Percentiles rank a stretch among this genome's conserved stretches.
phyloP scores from a whole-genome alignment of 2,329 filamentous ascomycete genomes.

The Pochonia chlamydosporia region DNA sequence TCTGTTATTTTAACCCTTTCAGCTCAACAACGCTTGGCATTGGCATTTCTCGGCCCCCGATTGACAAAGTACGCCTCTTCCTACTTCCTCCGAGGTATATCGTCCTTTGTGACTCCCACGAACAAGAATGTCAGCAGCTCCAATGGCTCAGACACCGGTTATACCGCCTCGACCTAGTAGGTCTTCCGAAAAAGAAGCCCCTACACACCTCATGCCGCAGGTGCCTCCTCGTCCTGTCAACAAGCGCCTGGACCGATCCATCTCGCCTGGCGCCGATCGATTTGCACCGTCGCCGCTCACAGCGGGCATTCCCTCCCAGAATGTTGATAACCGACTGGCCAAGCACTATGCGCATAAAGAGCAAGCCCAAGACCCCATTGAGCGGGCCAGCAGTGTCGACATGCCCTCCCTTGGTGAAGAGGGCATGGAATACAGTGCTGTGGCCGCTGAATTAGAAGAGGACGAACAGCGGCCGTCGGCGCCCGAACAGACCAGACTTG shows the following conservation, averaged over 20 bases:
- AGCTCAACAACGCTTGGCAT: neutral
- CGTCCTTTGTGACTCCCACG: neutral
- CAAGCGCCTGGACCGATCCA: constrained; percentile 66
- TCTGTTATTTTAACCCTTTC: neutral
- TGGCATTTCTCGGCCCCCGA: neutral
- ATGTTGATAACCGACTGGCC: constrained; percentile 28
- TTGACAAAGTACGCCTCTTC: neutral
- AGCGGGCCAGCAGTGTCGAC: constrained; percentile 69
- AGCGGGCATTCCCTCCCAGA: constrained; percentile 51
- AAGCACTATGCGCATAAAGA: constrained; percentile 26
- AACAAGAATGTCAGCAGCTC: constrained; percentile 41
- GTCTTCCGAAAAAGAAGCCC: constrained; percentile 40
- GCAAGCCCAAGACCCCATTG: constrained; percentile 35
- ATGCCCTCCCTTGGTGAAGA: constrained; percentile 86
- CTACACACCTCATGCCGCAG: constrained; percentile 47
- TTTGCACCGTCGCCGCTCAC: constrained; percentile 86
- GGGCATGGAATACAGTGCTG: constrained; percentile 75
- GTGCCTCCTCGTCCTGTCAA: constrained; percentile 73
- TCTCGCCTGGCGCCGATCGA: constrained; percentile 70
- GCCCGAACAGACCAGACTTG: constrained; percentile 69
- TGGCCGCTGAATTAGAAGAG: constrained; percentile 35
- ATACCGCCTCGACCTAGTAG: constrained; percentile 53
- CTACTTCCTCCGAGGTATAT: neutral
- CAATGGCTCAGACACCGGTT: constrained; percentile 43
- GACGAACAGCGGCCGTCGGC: constrained; percentile 34